Conservation (phyloP, 495 filamentous ascomycete species). For the Lophiotrema nucula region DNA sequence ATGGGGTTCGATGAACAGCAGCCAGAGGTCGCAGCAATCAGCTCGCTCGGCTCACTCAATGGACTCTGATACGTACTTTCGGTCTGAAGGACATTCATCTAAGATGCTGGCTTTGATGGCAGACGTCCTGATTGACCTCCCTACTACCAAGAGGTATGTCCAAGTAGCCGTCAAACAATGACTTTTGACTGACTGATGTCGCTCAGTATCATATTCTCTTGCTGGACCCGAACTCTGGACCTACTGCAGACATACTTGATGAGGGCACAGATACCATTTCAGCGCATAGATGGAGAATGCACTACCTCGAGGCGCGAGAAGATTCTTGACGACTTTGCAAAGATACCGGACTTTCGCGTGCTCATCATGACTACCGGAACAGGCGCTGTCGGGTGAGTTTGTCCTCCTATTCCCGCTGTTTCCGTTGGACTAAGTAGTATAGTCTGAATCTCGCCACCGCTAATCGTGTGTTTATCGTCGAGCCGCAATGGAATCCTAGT, state of each 20-base stretch:
- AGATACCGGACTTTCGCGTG: background rate
- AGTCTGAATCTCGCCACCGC: background rate
- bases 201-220: conserved; percentile 21
- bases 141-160: conserved; percentile 11
- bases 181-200: background rate
- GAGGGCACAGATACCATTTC: background rate
- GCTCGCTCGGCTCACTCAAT: background rate
- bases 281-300: conserved; percentile 19
- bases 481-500: conserved; percentile 5
- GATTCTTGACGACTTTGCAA: conserved; percentile 7
- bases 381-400: conserved; percentile 26
- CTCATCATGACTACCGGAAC: conserved; percentile 9
- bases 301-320: conserved; percentile 8
- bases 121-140: conserved; percentile 3
- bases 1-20: conserved; percentile 1
- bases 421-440: background rate
- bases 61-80: conserved; percentile 17
- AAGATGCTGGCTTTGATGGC: conserved; percentile 15
- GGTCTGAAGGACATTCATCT: conserved; percentile 7
- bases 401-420: conserved; percentile 35
- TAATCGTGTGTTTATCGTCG: background rate
- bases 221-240: conserved; percentile 18
- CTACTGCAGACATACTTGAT: conserved; percentile 3
- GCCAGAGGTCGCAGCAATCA: background rate
- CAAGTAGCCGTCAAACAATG: too few relatives aligned